phyloP scores from a whole-genome alignment of 1,284 basidiomycete species.

The Trichosporon sp. region DNA sequence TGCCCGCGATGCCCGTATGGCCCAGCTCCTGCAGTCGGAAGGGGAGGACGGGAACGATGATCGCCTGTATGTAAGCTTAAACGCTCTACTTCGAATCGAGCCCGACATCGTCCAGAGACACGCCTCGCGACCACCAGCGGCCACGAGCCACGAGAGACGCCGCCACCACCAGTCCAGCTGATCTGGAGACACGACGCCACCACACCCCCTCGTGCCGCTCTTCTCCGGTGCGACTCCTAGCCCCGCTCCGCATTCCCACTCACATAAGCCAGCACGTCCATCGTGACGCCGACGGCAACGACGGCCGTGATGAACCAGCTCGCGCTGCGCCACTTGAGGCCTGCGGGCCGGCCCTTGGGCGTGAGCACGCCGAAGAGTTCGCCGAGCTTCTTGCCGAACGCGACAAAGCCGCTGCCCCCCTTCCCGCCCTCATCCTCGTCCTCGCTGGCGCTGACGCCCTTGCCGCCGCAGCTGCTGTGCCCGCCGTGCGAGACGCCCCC shows the following conservation, averaged over 20 bases:
- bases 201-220: no score
- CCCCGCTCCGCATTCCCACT: conserved; percentile 11
- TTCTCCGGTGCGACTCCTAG: no score
- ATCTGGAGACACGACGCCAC: background rate
- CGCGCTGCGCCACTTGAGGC: conserved; percentile 31
- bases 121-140: background rate
- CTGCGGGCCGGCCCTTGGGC: background rate
- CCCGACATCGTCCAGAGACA: no score
- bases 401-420: background rate
- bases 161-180: no score
- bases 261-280: conserved; percentile 41
- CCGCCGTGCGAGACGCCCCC: background rate
- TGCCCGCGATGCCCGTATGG: conserved; percentile 34
- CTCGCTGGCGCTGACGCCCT: background rate
- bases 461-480: background rate
- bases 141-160: background rate
- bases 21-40: conserved; percentile 51
- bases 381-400: background rate
- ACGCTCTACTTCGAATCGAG: background rate
- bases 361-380: background rate
- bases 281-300: conserved; percentile 33
- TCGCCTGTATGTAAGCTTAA: conserved; percentile 23
- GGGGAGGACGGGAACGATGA: conserved; percentile 61
- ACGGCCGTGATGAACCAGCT: conserved; percentile 39
- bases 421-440: background rate